Base-by-base conservation (phyloP, 208 protist genomes). In the Tetramitus jugosus region DNA sequence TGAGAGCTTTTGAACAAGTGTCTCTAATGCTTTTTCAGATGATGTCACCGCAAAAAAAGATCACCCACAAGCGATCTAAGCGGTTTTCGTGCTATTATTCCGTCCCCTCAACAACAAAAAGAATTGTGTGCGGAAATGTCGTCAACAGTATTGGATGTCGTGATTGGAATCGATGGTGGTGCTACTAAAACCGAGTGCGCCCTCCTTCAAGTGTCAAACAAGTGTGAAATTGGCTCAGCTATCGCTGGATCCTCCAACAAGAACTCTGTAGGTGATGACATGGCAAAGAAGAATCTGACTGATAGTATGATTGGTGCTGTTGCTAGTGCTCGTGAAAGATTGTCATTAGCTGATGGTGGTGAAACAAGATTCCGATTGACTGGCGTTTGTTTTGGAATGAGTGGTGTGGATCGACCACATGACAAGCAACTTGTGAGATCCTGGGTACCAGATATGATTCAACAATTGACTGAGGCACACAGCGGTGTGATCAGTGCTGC, bases 381-480 rank as follows among this genome's bases (percentile, higher is more conserved):
- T 40, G 40, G 14, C 7, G 14, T 60, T 4, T 75, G 68, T 40
- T 60, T 75, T 6, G 68, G 43, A 60, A 17, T 75, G 6, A 60
- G 43, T 60, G 68, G 68, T 40, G 68, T 75, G 8, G 68, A 75
- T 60, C 40, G 68, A 23, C 43, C 68, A 2, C 13, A 75, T 60
- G 68, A 75, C 35, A 60, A 60, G 20, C 13, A 10, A 35, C 1
- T 33, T 23, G 68, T 75, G 3, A 29, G n/a, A n/a, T 8, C 4
- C 35, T 75, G 68, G 68, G 40, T 75, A 7, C 35, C 0, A 40
- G n/a, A n/a, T n/a, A n/a, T n/a, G n/a, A n/a, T n/a, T n/a, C 31
- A 75, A 60, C 29, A 40, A 75, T 75, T 71, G 10, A 43, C 3
- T 20, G 6, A 39, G 40, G 35, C 10, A 42, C 14, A 42, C 40